Evolutionary conservation across 2,329 filamentous ascomycete species (phyloP).

Genomic region (Sporothrix phasma): DNA sequence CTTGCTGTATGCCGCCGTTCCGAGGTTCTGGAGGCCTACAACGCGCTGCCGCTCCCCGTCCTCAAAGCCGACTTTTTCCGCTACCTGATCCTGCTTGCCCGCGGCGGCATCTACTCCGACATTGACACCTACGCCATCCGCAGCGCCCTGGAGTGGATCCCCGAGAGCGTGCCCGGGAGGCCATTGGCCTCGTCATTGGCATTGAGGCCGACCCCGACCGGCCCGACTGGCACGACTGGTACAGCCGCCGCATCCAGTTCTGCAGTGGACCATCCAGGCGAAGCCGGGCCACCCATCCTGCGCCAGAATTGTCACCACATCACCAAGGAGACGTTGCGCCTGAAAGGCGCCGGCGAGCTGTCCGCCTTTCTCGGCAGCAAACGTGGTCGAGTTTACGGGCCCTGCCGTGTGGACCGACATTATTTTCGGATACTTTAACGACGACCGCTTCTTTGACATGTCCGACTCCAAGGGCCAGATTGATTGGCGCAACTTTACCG

Average conservation of each 20-base stretch:
- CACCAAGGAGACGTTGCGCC: constrained; percentile 66
- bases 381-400: constrained; percentile 87
- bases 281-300: constrained; percentile 87
- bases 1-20: constrained; percentile 75
- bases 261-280: constrained; percentile 98
- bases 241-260: constrained; percentile 91
- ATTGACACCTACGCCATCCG: constrained; percentile 85
- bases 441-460: constrained; percentile 80
- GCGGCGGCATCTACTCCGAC: constrained; percentile 66
- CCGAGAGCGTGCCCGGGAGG: constrained; percentile 64
- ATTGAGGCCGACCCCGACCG: constrained; percentile 95
- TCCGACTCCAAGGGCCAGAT: constrained; percentile 59
- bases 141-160: constrained; percentile 81
- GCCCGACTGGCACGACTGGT: constrained; percentile 89
- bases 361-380: constrained; percentile 51
- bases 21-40: constrained; percentile 68
- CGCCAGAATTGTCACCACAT: constrained; percentile 83
- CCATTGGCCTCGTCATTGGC: constrained; percentile 79
- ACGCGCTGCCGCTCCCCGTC: constrained; percentile 61
- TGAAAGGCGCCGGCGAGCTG: constrained; percentile 59
- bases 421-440: constrained; percentile 89
- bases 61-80: constrained; percentile 73
- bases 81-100: constrained; percentile 56
- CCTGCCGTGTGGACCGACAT: constrained; percentile 90
- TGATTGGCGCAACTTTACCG: constrained; percentile 80